A percentile compares a stretch with the other conserved stretches of the same genome.
Evolutionary conservation across 768 basidiomycete genomes (phyloP).

Genomic region (Rhodotorula diobovata): DNA sequence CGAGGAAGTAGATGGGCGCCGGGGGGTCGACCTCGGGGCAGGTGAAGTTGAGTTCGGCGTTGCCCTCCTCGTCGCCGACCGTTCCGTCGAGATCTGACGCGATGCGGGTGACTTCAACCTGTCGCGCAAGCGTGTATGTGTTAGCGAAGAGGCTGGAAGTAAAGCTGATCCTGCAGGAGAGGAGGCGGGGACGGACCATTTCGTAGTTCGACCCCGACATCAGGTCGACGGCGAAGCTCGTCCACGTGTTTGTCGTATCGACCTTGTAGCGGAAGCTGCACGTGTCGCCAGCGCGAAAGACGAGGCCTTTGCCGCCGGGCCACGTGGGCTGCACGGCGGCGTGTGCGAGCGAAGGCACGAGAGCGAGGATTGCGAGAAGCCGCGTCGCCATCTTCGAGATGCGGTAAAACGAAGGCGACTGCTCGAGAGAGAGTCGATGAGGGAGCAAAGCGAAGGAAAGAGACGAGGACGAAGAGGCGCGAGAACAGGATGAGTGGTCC

Average conservation of each 20-base stretch:
- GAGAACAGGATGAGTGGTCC: too few species aligned
- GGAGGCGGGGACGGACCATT: conserved; percentile 12
- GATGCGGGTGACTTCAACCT: conserved; percentile 25
- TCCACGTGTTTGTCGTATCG: conserved; percentile 17
- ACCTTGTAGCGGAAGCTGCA: conserved; percentile 3
- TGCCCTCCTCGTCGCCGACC: not conserved
- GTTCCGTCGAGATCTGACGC: conserved; percentile 33
- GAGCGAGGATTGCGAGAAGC: not conserved
- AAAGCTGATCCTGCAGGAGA: too few species aligned
- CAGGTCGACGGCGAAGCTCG: conserved; percentile 24
- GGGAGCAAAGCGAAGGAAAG: not conserved
- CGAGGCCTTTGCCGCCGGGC: not conserved
- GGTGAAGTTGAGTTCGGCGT: conserved; percentile 2
- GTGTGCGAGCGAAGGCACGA: not conserved
- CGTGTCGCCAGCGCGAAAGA: not conserved
- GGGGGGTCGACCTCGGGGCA: conserved; percentile 34
- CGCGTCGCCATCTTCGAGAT: not conserved
- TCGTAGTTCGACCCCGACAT: conserved; percentile 22
- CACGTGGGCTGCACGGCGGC: not conserved
- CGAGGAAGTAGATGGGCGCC: conserved; percentile 38
- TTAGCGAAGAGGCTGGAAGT: too few species aligned
- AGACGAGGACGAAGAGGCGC: too few species aligned
- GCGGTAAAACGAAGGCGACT: too few species aligned
- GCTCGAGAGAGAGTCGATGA: not conserved
- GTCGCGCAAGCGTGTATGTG: not conserved